phyloP scores from a whole-genome alignment of 768 basidiomycete genomes.

The Trametes meyenii region DNA sequence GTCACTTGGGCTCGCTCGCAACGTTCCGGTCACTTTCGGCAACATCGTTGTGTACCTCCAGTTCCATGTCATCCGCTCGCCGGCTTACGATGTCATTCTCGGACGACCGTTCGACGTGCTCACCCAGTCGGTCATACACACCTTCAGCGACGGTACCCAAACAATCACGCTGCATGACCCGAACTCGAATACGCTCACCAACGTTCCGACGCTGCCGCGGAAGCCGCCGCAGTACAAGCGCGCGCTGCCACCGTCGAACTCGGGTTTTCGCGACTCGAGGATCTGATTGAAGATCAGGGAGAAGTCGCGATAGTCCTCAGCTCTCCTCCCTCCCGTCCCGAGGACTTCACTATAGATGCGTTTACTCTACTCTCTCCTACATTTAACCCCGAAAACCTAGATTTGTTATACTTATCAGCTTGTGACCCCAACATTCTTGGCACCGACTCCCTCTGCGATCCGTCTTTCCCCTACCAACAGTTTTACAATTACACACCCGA shows the following conservation, averaged over 20 bases:
- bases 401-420: slow-evolving; percentile 8
- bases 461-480: slow-evolving; percentile 4
- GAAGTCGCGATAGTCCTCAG: slow-evolving; percentile 13
- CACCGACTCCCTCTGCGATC: slow-evolving; percentile 9
- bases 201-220: slow-evolving; percentile 9
- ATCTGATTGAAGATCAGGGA: slow-evolving; percentile 16
- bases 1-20: slow-evolving; percentile 23
- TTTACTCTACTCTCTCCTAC: background rate
- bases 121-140: slow-evolving; percentile 3
- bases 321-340: background rate
- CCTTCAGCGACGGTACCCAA: background rate
- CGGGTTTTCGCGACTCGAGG: slow-evolving; percentile 21
- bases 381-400: background rate
- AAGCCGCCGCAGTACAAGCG: background rate
- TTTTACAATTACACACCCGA: background rate
- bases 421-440: slow-evolving; percentile 3
- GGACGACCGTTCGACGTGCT: slow-evolving; percentile 18
- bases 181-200: background rate
- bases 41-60: slow-evolving; percentile 9
- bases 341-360: slow-evolving; percentile 7
- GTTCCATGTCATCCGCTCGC: slow-evolving; percentile 10
- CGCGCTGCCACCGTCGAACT: background rate
- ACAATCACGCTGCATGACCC: slow-evolving; percentile 14
- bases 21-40: slow-evolving; percentile 19
- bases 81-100: slow-evolving; percentile 16